Evolutionary conservation across 228 moss, liverwort and hornwort species (phyloP).

Genomic region (Sphagnum fallax): DNA sequence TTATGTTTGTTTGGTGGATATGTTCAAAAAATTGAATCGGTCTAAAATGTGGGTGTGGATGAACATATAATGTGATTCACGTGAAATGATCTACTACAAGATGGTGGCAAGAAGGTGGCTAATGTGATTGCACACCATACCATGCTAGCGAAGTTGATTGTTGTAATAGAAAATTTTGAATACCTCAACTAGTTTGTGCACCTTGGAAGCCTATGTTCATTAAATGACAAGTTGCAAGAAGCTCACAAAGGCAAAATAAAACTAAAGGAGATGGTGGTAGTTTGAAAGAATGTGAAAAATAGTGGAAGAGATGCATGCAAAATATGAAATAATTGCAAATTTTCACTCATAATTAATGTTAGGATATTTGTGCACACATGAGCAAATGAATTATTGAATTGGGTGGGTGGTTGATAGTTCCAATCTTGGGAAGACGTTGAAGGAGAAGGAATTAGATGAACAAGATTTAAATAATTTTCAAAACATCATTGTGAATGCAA

Average conservation of each 20-base stretch:
- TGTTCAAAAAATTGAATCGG: no score
- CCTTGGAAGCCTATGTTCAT: constrained; percentile 69
- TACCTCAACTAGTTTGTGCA: constrained; percentile 70
- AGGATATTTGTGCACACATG: no score
- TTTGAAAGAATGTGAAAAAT: constrained; percentile 93
- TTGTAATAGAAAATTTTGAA: constrained; percentile 79
- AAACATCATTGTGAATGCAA: constrained; percentile 17
- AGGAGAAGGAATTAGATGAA: constrained; percentile 14
- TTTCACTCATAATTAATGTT: constrained; percentile 17
- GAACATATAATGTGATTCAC: constrained; percentile 81
- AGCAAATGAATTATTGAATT: no score
- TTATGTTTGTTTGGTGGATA: no score
- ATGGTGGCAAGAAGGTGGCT: constrained; percentile 59
- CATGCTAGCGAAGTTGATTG: constrained; percentile 73
- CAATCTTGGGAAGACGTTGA: constrained; percentile 13
- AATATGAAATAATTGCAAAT: constrained; percentile 26
- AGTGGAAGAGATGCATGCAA: constrained; percentile 63
- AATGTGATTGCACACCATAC: constrained; percentile 73
- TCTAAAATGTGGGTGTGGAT: constrained; percentile 45
- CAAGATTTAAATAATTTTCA: constrained; percentile 10
- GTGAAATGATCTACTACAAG: constrained; percentile 74
- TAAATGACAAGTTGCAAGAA: constrained; percentile 99
- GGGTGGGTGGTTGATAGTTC: no score
- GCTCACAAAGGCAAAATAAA: constrained; percentile 90
- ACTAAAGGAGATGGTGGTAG: constrained; percentile 71